Percentiles rank a stretch among this genome's conserved stretches.
Evolutionary conservation across 768 basidiomycete species (phyloP).

Genomic region (Pulveroboletus sp.): DNA sequence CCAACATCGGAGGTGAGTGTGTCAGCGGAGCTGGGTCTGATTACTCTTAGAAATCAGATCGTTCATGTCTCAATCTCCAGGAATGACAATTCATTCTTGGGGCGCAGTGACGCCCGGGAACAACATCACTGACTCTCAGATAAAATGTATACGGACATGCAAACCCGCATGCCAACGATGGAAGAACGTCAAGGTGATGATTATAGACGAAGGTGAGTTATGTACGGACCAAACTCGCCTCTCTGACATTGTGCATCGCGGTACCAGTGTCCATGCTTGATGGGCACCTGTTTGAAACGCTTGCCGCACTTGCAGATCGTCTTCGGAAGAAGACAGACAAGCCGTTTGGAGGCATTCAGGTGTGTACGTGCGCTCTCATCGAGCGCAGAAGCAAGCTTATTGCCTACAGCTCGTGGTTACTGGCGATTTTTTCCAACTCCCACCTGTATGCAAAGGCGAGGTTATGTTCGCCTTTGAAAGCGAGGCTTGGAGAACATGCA

Average conservation of each 20-base stretch:
- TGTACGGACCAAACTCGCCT: neutral
- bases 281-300: constrained; percentile 54
- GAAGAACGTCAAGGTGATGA: constrained; percentile 51
- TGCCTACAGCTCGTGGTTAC: constrained; percentile 42
- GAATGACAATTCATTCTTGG: constrained; percentile 58
- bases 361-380: constrained; percentile 13
- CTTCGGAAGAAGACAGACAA: constrained; percentile 45
- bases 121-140: constrained; percentile 42
- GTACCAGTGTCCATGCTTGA: constrained; percentile 66
- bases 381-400: neutral
- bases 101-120: constrained; percentile 50
- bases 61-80: constrained; percentile 22
- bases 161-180: constrained; percentile 53
- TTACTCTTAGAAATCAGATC: neutral
- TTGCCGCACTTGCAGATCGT: constrained; percentile 46
- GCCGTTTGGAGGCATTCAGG: constrained; percentile 69
- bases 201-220: constrained; percentile 59
- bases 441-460: constrained; percentile 43
- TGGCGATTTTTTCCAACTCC: constrained; percentile 58
- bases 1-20: constrained; percentile 41
- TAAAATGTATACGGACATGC: constrained; percentile 47
- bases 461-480: constrained; percentile 68
- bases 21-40: too few relatives aligned
- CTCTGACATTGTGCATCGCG: neutral
- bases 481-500: constrained; percentile 37